Evolutionary conservation across 148 eudicot species (phyloP).

Genomic region (Simmondsia chinensis): DNA sequence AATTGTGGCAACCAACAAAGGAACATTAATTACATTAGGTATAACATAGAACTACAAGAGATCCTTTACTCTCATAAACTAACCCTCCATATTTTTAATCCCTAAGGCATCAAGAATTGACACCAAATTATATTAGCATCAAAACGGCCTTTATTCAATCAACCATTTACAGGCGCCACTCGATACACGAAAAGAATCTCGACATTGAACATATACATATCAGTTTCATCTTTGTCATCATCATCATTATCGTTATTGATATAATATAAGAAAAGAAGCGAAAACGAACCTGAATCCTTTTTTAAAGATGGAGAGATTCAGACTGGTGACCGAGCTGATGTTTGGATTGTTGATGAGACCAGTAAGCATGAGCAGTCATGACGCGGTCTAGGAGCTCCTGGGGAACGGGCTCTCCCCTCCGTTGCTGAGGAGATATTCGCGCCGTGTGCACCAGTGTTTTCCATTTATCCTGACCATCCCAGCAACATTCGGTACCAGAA

Average conservation of each 20-base stretch:
- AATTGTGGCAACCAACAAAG: no score
- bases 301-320: constrained; percentile 47
- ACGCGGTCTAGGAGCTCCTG: constrained; percentile 84
- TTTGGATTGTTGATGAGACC: constrained; percentile 80
- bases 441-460: constrained; percentile 97
- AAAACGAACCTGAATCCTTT: constrained; percentile 12
- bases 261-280: constrained; percentile 5
- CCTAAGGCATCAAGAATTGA: no score
- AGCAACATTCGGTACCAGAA: no score
- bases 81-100: no score
- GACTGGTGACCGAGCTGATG: constrained; percentile 61
- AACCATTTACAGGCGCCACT: constrained; percentile 26
- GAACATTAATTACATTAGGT: no score
- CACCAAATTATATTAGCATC: constrained; percentile 15
- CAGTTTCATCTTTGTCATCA: constrained; percentile 10
- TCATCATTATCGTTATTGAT: constrained; percentile 7
- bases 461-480: constrained; percentile 72
- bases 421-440: constrained; percentile 86
- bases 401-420: constrained; percentile 96
- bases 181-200: no score
- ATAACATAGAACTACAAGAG: no score
- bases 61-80: no score
- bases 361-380: constrained; percentile 68
- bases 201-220: no score
- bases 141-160: constrained; percentile 27